These are phyloP conservation scores for Kondoa subrosea DNA, from an alignment of 768 basidiomycete genomes.

Conservation along the genomic window DNA sequence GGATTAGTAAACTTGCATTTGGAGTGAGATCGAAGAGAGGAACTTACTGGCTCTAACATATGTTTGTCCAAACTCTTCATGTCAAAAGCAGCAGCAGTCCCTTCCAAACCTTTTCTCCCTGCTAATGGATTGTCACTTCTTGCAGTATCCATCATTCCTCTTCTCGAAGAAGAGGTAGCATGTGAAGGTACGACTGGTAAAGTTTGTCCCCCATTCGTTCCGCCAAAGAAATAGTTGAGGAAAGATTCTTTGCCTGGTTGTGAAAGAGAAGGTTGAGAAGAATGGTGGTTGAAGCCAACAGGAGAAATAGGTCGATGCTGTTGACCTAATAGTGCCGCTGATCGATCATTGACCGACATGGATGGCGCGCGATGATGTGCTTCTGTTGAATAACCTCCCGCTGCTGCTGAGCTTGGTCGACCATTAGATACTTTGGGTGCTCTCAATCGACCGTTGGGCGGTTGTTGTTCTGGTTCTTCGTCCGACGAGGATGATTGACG, in stretches of 20 bases:
- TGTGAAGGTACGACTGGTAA: not conserved
- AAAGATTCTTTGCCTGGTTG: slow-evolving; percentile 48
- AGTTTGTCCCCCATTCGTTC: slow-evolving; percentile 29
- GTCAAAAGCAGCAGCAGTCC: slow-evolving; percentile 72
- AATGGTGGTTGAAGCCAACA: not conserved
- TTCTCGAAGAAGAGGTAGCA: too few relatives aligned
- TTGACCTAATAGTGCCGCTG: slow-evolving; percentile 20
- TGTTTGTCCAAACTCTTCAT: slow-evolving; percentile 98
- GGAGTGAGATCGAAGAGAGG: not conserved
- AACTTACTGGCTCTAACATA: slow-evolving; percentile 60
- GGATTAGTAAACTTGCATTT: not conserved
- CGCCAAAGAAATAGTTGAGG: slow-evolving; percentile 95
- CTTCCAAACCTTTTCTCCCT: slow-evolving; percentile 43
- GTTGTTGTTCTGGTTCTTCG: not conserved
- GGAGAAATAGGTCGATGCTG: not conserved
- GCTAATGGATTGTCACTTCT: slow-evolving; percentile 28
- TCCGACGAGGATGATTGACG: not conserved
- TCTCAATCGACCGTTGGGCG: slow-evolving; percentile 7
- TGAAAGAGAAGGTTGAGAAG: not conserved
- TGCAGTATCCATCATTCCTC: not conserved
- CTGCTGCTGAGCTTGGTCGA: slow-evolving; percentile 15
- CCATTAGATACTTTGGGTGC: slow-evolving; percentile 10
- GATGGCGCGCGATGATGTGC: slow-evolving; percentile 56
- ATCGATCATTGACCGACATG: slow-evolving; percentile 57
- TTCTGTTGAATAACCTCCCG: slow-evolving; percentile 27